These are phyloP conservation scores for Suillus discolor DNA, from an alignment of 768 basidiomycete genomes.

Conservation along the genomic window DNA sequence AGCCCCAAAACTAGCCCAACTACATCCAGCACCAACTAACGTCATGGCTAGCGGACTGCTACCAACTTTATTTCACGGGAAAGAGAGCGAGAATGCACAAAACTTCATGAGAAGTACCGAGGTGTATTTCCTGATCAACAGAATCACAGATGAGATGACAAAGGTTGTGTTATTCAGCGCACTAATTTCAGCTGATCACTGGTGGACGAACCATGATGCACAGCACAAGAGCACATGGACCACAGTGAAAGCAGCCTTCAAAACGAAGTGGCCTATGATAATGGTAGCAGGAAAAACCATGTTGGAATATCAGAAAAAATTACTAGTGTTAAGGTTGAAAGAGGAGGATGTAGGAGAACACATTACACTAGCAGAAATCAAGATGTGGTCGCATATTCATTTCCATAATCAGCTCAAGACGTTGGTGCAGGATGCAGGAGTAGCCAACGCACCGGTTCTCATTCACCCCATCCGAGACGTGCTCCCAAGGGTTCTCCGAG, in stretches of 20 bases:
- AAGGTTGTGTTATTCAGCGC: not conserved
- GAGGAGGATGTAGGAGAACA: not conserved
- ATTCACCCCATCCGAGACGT: not conserved
- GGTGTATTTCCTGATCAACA: not conserved
- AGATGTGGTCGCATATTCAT: not conserved
- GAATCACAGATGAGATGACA: not conserved
- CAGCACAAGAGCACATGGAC: not conserved
- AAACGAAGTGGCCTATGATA: not conserved
- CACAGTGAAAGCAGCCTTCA: not conserved
- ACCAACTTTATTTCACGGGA: not conserved
- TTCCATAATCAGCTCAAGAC: not conserved
- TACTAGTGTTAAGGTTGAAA: not conserved
- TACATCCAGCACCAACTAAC: no score
- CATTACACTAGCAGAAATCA: not conserved
- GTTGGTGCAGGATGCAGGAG: not conserved
- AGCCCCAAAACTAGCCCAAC: no score
- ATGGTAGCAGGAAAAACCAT: not conserved
- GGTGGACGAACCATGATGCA: not conserved
- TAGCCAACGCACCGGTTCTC: not conserved
- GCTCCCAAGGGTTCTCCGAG: not conserved
- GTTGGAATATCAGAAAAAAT: not conserved
- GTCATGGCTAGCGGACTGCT: not conserved
- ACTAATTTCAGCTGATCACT: not conserved
- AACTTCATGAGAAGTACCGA: not conserved
- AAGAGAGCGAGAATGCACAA: not conserved